Evolutionary conservation across 768 basidiomycete species (phyloP), one percentile per base, ranked within the genome.

Genomic region (Krasilnikovozyma curviuscula): DNA sequence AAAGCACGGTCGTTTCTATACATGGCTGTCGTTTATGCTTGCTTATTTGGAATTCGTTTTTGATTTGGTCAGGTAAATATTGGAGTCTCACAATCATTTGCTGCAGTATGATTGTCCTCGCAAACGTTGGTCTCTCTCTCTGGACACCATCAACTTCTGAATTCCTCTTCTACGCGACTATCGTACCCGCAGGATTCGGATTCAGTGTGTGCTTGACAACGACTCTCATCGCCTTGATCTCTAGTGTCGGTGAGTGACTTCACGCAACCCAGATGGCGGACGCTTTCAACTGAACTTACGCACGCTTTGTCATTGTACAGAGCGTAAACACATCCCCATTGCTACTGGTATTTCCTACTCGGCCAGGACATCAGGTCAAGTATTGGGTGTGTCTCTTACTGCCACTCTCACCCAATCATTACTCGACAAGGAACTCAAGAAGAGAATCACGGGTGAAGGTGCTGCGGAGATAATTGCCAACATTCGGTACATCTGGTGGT

Each of bases 341-440:
- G 84, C 83, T 44, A 89, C 81, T 29, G 85, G 85, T 62, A 81
- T 89, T 57, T 83, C 82, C 28, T 97, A 97, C 65, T 70, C 93
- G 40, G 91, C 89, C 70, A 71, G 89, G 54, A 88, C 85, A 7
- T 81, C 83, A 16, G 89, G 89, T 3, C 91, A 95, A 68, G 93
- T 93, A 21, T 71, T 95, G 46, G 93, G 91, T 30, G 91, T 98
- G 46, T 82, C 83, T 57, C 68, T 89, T 39, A 78, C 78, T 56
- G 83, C 85, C 19, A 79, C 84, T 0, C 63, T 97, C 24, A 67
- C 89, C 28, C 91, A 98, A 65, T 73, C 74, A 5, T 71, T 91
- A 30, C 70, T 98, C 33, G 66, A 78, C 25, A 63, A 68, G 40
- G 75, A 82, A 59, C 68, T 98, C 46, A 73, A 74, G 48, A 65